These are phyloP conservation scores for Phytophthora litchii DNA, from an alignment of 352 stramenopile genomes.

Conservation along the genomic window DNA sequence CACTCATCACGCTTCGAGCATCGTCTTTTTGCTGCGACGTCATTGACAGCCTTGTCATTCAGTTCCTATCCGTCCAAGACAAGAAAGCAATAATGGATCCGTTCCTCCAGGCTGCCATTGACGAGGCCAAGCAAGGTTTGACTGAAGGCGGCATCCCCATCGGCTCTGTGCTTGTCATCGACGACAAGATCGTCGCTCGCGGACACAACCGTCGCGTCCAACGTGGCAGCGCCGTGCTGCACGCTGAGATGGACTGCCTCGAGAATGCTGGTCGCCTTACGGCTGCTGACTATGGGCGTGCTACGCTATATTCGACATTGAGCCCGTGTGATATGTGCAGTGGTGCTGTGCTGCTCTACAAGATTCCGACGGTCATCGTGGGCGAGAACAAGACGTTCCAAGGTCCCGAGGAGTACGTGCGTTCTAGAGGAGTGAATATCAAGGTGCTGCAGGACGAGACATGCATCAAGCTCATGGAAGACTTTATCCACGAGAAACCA, in stretches of 20 bases:
- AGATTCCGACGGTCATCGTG: conserved; percentile 50
- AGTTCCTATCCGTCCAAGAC: conserved; percentile 3
- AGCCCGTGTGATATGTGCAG: conserved; percentile 52
- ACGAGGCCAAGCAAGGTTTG: conserved; percentile 36
- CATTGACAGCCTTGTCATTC: conserved; percentile 3
- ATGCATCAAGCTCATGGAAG: conserved; percentile 47
- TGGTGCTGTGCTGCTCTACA: conserved; percentile 50
- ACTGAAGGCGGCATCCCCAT: conserved; percentile 46
- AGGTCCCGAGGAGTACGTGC: conserved; percentile 42
- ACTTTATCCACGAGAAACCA: conserved; percentile 39
- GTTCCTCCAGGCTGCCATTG: conserved; percentile 39
- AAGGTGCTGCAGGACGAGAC: conserved; percentile 35
- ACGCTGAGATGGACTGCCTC: conserved; percentile 52
- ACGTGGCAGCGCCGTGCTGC: conserved; percentile 39
- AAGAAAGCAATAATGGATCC: conserved; percentile 21
- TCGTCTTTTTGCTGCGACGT: conserved; percentile 18
- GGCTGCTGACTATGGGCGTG: conserved; percentile 38
- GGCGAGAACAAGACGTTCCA: conserved; percentile 53
- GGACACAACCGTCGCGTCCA: conserved; percentile 51
- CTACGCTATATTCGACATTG: conserved; percentile 52
- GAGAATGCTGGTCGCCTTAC: conserved; percentile 41
- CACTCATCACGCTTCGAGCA: conserved; percentile 19
- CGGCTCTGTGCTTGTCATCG: conserved; percentile 40
- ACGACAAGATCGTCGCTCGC: conserved; percentile 40
- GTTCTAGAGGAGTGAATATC: conserved; percentile 38